Evolutionary conservation across 73 alveolate genomes (phyloP), one percentile per base, ranked within the genome.

Genomic region (Tetrahymena elliotti): DNA sequence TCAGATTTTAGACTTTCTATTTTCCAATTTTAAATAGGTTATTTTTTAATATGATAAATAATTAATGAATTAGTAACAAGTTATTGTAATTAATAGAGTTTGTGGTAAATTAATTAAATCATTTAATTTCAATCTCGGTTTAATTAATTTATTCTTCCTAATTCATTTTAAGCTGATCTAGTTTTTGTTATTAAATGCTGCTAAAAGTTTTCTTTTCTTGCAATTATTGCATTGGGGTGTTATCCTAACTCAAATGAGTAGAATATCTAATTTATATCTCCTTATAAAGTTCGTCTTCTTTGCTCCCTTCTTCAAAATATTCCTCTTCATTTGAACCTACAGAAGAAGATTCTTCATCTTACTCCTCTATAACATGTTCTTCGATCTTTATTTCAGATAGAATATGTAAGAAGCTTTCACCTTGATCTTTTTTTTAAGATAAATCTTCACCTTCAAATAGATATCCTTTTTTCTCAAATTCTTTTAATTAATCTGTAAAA

Each of bases 401-500:
- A 27, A 68, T 27, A 68, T 68, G 88, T 31, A 68, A 68, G 6
- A 27, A 68, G 36, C 36, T 68, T 27, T 68, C 36, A 0, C 38
- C 34, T 27, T 31, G 22, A 27, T 68, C 38, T n/a, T 31, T 68
- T 68, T 68, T 68, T n/a, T 15, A 27, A n/a, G 13, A 13, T 6
- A 4, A 22, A 16, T 68, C 88, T 11, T 68, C 88, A 68, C 88
- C 88, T 31, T 68, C 88, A 24, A 68, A 68, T 24, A 68, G n/a
- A 36, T 22, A 68, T n/a, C 36, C 36, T n/a, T n/a, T 27, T 68
- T 68, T 68, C 88, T 68, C 88, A 68, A 68, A 68, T 68, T 68
- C 88, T 10, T 31, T 68, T n/a, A 98, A 95, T 93, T 96, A 94
- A 6, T 54, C 37, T 39, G 47, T 83, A 95, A 98, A 98, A 7